phyloP scores from a whole-genome alignment of 2,329 filamentous ascomycete genomes.

The Hypoxylon sp. region DNA sequence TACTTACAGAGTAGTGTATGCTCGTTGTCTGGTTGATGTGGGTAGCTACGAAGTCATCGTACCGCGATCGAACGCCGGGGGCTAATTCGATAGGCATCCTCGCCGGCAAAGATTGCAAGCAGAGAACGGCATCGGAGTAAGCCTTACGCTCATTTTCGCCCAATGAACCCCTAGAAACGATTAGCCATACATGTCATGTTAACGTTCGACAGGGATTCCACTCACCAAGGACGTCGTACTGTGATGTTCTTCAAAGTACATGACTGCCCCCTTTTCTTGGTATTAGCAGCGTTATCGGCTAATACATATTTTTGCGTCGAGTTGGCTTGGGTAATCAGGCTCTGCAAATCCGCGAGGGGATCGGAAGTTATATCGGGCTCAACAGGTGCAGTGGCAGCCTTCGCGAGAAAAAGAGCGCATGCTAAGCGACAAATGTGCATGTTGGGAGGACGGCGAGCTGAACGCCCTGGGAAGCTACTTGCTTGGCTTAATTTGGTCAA shows the following conservation, averaged over 20 bases:
- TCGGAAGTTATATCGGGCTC: background rate
- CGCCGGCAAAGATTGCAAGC: conserved; percentile 34
- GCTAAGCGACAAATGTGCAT: conserved; percentile 16
- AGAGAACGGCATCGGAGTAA: conserved; percentile 38
- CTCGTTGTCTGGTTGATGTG: conserved; percentile 37
- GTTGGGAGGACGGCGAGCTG: background rate
- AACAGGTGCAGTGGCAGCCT: background rate
- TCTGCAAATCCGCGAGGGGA: conserved; percentile 4
- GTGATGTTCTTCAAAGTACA: conserved; percentile 17
- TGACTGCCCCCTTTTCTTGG: background rate
- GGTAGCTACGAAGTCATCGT: conserved; percentile 44
- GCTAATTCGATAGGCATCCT: conserved; percentile 23
- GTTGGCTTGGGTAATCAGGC: conserved; percentile 10
- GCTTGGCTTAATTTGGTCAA: background rate
- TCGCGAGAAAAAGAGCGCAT: conserved; percentile 4
- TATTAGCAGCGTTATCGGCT: background rate
- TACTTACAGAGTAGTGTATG: conserved; percentile 38
- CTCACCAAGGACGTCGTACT: conserved; percentile 22
- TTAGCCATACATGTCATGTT: background rate
- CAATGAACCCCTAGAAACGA: conserved; percentile 29
- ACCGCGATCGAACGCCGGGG: conserved; percentile 38
- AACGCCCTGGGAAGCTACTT: background rate
- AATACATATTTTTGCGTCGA: conserved; percentile 12
- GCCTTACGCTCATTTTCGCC: conserved; percentile 23
- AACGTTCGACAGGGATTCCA: background rate